phyloP scores from a whole-genome alignment of 1,139 yeast genomes.

The Yamadazyma jaroonii region DNA sequence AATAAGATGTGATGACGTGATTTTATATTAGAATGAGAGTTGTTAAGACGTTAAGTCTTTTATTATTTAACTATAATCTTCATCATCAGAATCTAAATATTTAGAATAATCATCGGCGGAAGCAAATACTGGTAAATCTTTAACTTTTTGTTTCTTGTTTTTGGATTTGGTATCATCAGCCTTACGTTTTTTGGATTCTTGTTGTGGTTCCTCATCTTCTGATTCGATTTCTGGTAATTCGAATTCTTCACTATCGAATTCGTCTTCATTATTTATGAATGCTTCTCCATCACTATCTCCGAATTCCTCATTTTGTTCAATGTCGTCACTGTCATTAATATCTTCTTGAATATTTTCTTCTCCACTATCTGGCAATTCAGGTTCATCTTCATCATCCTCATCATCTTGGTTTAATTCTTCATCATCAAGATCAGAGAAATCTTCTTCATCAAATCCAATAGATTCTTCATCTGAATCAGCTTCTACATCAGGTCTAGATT shows the following conservation, averaged over 20 bases:
- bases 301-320: constrained; percentile 15
- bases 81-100: constrained; percentile 65
- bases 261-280: constrained; percentile 34
- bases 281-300: constrained; percentile 7
- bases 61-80: constrained; percentile 32
- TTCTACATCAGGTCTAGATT: constrained; percentile 80
- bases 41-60: no score
- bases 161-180: constrained; percentile 18
- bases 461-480: constrained; percentile 46
- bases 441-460: constrained; percentile 49
- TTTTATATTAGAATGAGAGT: not conserved
- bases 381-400: constrained; percentile 16
- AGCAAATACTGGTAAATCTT: constrained; percentile 80
- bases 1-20: not conserved
- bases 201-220: not conserved
- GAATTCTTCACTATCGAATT: constrained; percentile 16
- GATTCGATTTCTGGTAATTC: constrained; percentile 2
- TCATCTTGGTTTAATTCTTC: constrained; percentile 26
- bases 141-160: constrained; percentile 58
- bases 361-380: constrained; percentile 12
- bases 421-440: constrained; percentile 29
- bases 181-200: constrained; percentile 27
- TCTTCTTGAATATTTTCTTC: constrained; percentile 1
- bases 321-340: no score
- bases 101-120: constrained; percentile 86